These are phyloP conservation scores for Monilinia vaccinii-corymbosi DNA, from an alignment of 2,329 filamentous ascomycete species.

Conservation along the genomic window DNA sequence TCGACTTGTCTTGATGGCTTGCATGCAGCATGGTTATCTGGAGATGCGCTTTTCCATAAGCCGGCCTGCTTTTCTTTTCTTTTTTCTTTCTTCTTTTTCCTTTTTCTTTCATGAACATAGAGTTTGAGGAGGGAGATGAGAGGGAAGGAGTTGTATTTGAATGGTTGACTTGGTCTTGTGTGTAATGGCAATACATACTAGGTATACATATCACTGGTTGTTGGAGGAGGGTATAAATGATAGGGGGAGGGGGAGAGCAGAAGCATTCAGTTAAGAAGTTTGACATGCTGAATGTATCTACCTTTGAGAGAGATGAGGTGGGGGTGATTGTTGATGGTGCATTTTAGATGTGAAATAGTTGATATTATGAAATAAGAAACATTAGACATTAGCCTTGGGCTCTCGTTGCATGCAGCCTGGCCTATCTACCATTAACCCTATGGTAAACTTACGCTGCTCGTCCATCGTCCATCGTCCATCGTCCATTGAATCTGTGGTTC, in stretches of 20 bases:
- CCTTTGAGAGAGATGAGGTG: neutral
- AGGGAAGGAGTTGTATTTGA: neutral
- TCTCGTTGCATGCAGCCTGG: too few relatives aligned
- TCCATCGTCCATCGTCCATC: too few relatives aligned
- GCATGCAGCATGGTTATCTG: neutral
- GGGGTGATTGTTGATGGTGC: neutral
- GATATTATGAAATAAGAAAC: too few relatives aligned
- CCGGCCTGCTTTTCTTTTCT: neutral
- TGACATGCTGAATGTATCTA: neutral
- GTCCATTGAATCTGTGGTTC: too few relatives aligned
- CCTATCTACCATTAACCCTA: too few relatives aligned
- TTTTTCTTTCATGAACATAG: constrained; percentile 2
- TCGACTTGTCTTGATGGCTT: neutral
- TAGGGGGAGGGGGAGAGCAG: neutral
- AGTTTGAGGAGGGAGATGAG: neutral
- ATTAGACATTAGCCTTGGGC: too few relatives aligned
- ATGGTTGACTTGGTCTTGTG: neutral
- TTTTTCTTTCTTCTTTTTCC: too few relatives aligned
- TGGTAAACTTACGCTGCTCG: too few relatives aligned
- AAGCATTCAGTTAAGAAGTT: neutral
- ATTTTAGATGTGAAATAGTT: neutral
- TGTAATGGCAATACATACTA: neutral
- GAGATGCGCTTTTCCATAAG: neutral
- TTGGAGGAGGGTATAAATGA: neutral
- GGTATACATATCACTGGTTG: neutral